Conservation (phyloP, 2,329 filamentous ascomycete species). For the Alternaria triticimaculans region DNA sequence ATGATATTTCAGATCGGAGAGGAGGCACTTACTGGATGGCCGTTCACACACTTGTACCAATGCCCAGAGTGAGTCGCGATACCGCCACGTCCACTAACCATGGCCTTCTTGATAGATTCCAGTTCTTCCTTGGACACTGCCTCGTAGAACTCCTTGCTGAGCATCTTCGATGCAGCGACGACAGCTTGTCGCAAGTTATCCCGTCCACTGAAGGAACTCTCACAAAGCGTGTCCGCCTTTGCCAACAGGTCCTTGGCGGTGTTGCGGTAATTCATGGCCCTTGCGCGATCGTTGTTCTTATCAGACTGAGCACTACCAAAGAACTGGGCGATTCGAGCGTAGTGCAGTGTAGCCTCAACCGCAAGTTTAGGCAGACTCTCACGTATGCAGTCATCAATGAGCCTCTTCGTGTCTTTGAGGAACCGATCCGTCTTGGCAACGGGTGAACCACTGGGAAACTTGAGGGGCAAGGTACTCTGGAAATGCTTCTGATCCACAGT, state of each 20-base stretch:
- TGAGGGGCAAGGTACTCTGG: background rate
- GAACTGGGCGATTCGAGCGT: conserved; percentile 37
- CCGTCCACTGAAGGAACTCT: conserved; percentile 39
- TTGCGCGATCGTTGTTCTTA: conserved; percentile 8
- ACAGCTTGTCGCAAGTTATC: conserved; percentile 34
- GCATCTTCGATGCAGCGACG: conserved; percentile 33
- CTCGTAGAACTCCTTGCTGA: conserved; percentile 49
- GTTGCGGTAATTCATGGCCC: conserved; percentile 19
- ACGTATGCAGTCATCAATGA: conserved; percentile 37
- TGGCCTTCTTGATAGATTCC: conserved; percentile 55
- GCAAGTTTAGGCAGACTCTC: conserved; percentile 49
- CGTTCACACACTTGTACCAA: conserved; percentile 67
- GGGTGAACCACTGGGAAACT: conserved; percentile 19
- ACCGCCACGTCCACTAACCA: conserved; percentile 53
- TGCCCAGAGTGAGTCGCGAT: conserved; percentile 59
- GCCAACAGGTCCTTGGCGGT: conserved; percentile 35
- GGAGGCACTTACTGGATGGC: conserved; percentile 56
- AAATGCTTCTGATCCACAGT: background rate
- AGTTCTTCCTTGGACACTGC: conserved; percentile 53
- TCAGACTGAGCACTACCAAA: conserved; percentile 25
- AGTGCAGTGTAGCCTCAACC: conserved; percentile 47
- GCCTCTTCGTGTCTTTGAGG: conserved; percentile 33
- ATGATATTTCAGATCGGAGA: background rate
- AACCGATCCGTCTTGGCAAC: conserved; percentile 17
- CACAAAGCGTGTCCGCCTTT: conserved; percentile 42